Percentiles rank a stretch among this genome's conserved stretches.
phyloP scores from a whole-genome alignment of 2,329 filamentous ascomycete species.

The Aspergillus costaricaensis region DNA sequence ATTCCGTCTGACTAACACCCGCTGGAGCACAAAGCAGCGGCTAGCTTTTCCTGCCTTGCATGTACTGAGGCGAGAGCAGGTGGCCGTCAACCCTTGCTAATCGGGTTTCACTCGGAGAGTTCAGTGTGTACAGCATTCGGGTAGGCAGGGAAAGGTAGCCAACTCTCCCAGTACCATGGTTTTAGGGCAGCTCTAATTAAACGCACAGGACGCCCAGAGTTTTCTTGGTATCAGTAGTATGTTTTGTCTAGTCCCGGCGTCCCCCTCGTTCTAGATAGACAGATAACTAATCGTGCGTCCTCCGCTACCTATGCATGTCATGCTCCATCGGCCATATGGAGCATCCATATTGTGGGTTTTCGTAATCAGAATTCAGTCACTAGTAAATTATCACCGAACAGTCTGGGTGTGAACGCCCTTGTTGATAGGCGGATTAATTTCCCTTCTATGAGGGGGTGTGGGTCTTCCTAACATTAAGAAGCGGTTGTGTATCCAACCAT shows the following conservation, averaged over 20 bases:
- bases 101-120: background rate
- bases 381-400: background rate
- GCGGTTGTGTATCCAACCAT: background rate
- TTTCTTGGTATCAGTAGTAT: background rate
- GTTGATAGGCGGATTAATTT: conserved; percentile 16
- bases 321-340: background rate
- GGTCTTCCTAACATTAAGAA: background rate
- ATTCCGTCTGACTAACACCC: conserved; percentile 11
- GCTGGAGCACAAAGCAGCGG: background rate
- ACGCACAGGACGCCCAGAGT: background rate
- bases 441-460: conserved; percentile 1
- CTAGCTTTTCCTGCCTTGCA: conserved; percentile 4
- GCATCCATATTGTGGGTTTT: background rate
- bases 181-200: background rate
- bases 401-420: background rate
- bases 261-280: background rate
- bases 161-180: conserved; percentile 6
- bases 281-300: background rate
- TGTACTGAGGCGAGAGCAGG: conserved; percentile 2
- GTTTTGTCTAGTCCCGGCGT: background rate
- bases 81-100: background rate
- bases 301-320: conserved; percentile 1
- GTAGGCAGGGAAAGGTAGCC: background rate
- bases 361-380: background rate
- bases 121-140: background rate